phyloP scores from a whole-genome alignment of 106 monocot genomes.

The Dactylorhiza incarnata region DNA sequence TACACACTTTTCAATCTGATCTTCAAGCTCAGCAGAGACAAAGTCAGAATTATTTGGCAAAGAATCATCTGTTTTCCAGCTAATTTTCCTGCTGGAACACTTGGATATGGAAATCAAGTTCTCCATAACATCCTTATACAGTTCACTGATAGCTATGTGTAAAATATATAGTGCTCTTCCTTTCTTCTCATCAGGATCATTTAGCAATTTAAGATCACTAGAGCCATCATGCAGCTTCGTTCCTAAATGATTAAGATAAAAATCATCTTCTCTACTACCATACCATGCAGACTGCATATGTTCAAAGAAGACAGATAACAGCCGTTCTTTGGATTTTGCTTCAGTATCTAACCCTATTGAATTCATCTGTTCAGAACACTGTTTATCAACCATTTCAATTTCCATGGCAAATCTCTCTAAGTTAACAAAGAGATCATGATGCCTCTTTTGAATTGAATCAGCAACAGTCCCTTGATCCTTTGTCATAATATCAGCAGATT shows the following conservation, averaged over 20 bases:
- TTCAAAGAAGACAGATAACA: constrained; percentile 57
- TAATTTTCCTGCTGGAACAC: constrained; percentile 21
- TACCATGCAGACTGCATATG: constrained; percentile 54
- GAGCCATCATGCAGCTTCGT: constrained; percentile 18
- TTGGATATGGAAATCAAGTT: constrained; percentile 37
- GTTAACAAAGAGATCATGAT: constrained; percentile 48
- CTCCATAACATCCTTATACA: constrained; percentile 46
- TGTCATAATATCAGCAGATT: constrained; percentile 69
- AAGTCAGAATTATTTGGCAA: constrained; percentile 23
- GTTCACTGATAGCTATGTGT: constrained; percentile 31
- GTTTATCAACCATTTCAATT: constrained; percentile 46
- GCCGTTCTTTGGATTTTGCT: constrained; percentile 51
- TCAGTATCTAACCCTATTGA: constrained; percentile 63
- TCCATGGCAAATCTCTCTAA: constrained; percentile 53
- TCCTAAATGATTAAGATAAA: constrained; percentile 8
- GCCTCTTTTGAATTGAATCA: constrained; percentile 59
- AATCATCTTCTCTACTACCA: constrained; percentile 36
- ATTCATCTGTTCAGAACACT: constrained; percentile 57
- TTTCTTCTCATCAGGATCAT: constrained; percentile 39
- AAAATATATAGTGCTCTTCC: constrained; percentile 28
- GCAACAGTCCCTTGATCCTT: constrained; percentile 42
- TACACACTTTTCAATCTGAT: constrained; percentile 82
- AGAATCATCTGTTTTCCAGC: constrained; percentile 24
- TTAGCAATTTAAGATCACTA: constrained; percentile 23
- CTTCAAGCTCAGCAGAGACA: constrained; percentile 43